Base-by-base conservation (phyloP, 805 yeast species). In the Kuraishia capsulata region DNA sequence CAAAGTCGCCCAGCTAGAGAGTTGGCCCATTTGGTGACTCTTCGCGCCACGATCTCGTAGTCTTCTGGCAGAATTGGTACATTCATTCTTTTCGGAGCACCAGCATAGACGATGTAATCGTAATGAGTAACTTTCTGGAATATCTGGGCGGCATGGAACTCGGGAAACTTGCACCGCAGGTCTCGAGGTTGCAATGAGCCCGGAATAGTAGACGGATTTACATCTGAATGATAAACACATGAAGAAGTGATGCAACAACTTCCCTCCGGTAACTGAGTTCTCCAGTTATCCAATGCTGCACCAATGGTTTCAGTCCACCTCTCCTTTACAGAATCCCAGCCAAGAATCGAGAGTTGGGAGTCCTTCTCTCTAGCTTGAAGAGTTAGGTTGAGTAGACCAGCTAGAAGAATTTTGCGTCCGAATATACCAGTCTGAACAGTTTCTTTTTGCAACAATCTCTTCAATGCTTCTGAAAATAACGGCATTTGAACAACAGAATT, bases 21-120 rank as follows among this genome's bases (percentile, higher is more conserved):
- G 3, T 46, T 48, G 3, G 76, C 62, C 77, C 82, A 73, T 39
- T 61, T 67, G 24, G 56, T 54, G 18, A 81, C 62, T 45, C 76
- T 64, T 9, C 55, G 54, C 5, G 62, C 64, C 4, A 71, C 76
- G 3, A 62, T 50, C 16, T 67, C 67, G 50, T 68, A 76, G 45
- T 80, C 84, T 3, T 65, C 57, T 3, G 57, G 59, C 11, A 71
- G 66, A 11, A 78, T 70, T 13, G 62, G 62, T 20, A 76, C 82
- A 48, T 75, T 81, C 76, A 79, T 75, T 46, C 84, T 69, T 48
- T 77, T 73, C 0, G 89, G 88, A 2, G 85, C 80, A 0, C 95
- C 95, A 2, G 88, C 77, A 52, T 65, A 82, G 3, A 81, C 76
- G 41, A 83, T 81, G 44, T 80, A 76, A 52, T 85, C 90, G 52